Evolutionary conservation across 257 asterid species (phyloP).

Genomic region (Ligustrum vulgare): DNA sequence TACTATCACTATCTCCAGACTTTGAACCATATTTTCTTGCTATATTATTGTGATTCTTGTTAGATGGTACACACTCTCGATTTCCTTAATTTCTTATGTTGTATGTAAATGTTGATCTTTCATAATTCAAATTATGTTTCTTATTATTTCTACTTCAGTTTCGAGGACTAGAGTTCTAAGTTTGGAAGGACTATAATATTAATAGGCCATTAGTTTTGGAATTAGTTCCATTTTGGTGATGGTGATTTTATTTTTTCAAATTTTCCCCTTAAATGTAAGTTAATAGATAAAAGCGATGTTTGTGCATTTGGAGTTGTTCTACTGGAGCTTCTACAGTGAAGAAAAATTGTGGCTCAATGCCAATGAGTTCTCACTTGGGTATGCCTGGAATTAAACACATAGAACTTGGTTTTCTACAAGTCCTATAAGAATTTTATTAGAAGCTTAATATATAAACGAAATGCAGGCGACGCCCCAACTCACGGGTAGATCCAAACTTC

Average conservation of each 20-base stretch:
- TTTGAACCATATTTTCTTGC: background rate
- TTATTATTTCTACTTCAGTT: background rate
- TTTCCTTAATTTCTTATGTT: background rate
- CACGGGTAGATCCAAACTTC: conserved; percentile 68
- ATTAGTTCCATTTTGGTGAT: background rate
- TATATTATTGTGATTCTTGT: background rate
- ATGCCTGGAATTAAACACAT: conserved; percentile 1
- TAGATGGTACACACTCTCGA: conserved; percentile 51
- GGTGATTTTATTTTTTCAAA: background rate
- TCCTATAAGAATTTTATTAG: background rate
- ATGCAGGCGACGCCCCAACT: conserved; percentile 86
- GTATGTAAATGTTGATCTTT: background rate
- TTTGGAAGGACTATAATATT: too few relatives aligned
- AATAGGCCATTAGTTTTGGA: background rate
- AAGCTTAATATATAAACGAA: background rate
- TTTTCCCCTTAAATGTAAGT: conserved; percentile 36
- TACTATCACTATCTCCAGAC: background rate
- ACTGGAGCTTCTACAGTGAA: conserved; percentile 71
- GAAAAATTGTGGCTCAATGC: conserved; percentile 56
- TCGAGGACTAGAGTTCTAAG: background rate
- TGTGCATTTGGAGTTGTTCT: conserved; percentile 78
- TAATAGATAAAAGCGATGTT: conserved; percentile 79
- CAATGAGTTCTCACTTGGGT: conserved; percentile 81
- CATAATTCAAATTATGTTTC: background rate
- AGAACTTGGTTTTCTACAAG: background rate